phyloP scores from a whole-genome alignment of 139 green algal genomes.

The Zygnema cylindricum region DNA sequence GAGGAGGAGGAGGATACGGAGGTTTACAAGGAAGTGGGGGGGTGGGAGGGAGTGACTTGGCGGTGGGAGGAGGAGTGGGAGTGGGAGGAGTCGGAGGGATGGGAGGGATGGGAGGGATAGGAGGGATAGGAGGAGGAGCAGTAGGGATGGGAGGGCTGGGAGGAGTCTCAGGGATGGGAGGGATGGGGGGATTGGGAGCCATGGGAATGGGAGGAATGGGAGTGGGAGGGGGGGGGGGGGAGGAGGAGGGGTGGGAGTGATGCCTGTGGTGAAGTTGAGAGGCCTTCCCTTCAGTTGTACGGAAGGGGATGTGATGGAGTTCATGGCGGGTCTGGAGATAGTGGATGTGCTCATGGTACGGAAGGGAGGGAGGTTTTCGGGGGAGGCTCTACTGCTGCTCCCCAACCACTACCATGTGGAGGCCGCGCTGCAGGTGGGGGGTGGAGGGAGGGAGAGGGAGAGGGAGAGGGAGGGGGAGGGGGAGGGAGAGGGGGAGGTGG shows the following conservation, averaged over 20 bases:
- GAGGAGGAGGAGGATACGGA: not conserved
- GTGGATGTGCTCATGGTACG: slow-evolving; percentile 61
- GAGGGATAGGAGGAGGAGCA: not conserved
- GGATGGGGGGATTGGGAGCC: slow-evolving; percentile 1
- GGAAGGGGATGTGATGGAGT: slow-evolving; percentile 59
- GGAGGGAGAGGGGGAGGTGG: not conserved
- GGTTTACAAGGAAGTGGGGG: not conserved
- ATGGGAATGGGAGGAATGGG: not conserved
- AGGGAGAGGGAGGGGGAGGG: not conserved
- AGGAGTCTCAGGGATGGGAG: not conserved
- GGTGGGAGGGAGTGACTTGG: too few species aligned
- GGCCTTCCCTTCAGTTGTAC: slow-evolving; percentile 55
- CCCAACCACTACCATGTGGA: slow-evolving; percentile 48
- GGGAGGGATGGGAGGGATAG: slow-evolving; percentile 19
- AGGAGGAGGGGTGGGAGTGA: not conserved
- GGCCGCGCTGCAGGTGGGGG: slow-evolving; percentile 38
- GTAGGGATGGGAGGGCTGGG: not conserved
- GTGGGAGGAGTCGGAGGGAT: slow-evolving; percentile 59
- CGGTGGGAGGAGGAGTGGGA: not conserved
- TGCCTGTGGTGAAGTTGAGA: slow-evolving; percentile 64
- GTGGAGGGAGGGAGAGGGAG: not conserved
- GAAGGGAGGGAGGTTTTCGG: slow-evolving; percentile 46
- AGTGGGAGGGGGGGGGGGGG: slow-evolving; percentile 7
- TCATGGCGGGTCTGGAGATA: slow-evolving; percentile 59
- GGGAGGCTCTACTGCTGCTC: slow-evolving; percentile 61